Evolutionary conservation across 495 filamentous ascomycete species (phyloP), one percentile per base, ranked within the genome.

Genomic region (Niebla homalea): DNA sequence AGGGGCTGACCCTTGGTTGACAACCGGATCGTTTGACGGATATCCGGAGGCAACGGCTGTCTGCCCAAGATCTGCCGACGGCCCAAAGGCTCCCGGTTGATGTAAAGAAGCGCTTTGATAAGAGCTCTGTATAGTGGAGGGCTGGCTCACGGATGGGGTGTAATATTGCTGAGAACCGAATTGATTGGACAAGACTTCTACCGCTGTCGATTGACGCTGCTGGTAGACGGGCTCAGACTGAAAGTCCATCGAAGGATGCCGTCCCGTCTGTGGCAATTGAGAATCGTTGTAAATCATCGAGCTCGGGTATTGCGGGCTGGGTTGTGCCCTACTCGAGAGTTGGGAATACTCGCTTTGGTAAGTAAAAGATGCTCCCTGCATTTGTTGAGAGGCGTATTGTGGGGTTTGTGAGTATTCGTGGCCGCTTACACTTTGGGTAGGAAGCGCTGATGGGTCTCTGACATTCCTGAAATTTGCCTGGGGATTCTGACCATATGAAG

Each of bases 111-210:
- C 62, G 50, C 73, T 64, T 32, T 77, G 60, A 63, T 77, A 72
- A 62, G 74, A 69, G 58, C 76, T 63, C 21, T 70, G 66, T 18
- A 67, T 47, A 20, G 75, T 71, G 22, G 75, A 70, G 43, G 78
- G 66, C 46, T 78, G 68, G 48, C 81, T 74, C 23, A 79, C 68
- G 57, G 74, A 81, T 56, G 81, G 72, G 62, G 81, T 72, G 60
- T 90, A 95, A 70, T 93, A 96, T 64, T 83, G 85, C 73, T 80
- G 68, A 20, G 47, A 71, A 38, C 70, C 70, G 67, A 84, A 83
- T 56, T 80, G 79, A 54, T 78, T 76, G 51, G 81, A 71, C 62
- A 92, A 73, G 61, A 87, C 80, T 57, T 92, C 86, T 60, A 94
- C 75, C 39, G 78, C 79, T 78, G 87, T 81, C 71, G 81, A 77